Base-by-base conservation (phyloP, 2,329 filamentous ascomycete species). In the Stemphylium vesicarium region DNA sequence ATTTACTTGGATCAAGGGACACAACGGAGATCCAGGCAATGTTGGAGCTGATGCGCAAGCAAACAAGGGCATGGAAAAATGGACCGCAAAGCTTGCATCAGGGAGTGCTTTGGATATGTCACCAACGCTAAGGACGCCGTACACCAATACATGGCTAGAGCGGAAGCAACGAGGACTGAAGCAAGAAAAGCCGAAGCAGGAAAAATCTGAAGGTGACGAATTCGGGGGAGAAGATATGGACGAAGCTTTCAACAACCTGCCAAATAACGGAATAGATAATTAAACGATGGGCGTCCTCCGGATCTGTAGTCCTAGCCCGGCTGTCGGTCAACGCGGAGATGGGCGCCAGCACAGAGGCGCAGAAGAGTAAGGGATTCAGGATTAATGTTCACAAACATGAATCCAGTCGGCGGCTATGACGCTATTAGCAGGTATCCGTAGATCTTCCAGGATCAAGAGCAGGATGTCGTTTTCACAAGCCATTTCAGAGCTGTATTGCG, bases 1-100 rank as follows among this genome's bases (percentile, higher is more conserved):
- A 49, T 95, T 96, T 68, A 83, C 87, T 59, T 98, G 93, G 93
- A 87, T 97, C 41, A 96, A 96, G 77, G 95, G 92, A 0, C 95
- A 99, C 72, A 83, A 82, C 22, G 81, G 81, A 39, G 81, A 91
- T 62, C 75, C 79, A 3, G 93, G 94, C 1, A 98, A 98, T 68
- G 81, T 86, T 39, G 89, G 86, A 11, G 95, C 95, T 1, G 94
- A 98, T 79, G 40, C 50, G 4, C 31, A 68, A n/a, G 66, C 66
- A 8, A 54, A 54, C 13, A 26, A 43, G 13, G 51, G 39, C 2
- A 50, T 50, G 39, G 51, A 50, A 20, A 54, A 29, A 11, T 54
- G 51, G 51, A 50, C 45, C 13, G 18, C 22, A 5, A 37, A 50
- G 7, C 40, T 54, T 4, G 35, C 46, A 1, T 54, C 51, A 6